Base-by-base conservation (phyloP, 2,329 filamentous ascomycete genomes). In the Sporothrix phasma region DNA sequence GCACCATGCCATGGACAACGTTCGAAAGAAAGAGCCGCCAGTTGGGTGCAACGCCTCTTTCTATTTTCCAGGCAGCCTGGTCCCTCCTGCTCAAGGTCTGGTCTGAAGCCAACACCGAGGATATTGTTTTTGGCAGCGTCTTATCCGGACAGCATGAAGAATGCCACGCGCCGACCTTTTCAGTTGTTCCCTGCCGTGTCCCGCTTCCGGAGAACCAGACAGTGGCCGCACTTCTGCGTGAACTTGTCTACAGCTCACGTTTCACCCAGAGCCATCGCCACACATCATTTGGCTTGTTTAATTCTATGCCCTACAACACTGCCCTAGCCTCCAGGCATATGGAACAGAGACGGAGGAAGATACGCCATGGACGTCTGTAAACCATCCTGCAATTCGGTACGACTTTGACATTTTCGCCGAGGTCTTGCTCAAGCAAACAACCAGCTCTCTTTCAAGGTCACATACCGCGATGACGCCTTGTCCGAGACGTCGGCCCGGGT, bases 31-130 rank as follows among this genome's bases (percentile, higher is more conserved):
- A 61, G 46, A 68, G 69, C 46, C 70, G 67, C 24, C 61, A 34
- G 3, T 63, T 75, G 19, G 70, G 69, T 2, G 69, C 69, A 0
- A 73, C 74, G 1, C 74, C 74, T 2, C 67, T 75, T 31, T 70
- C 74, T 0, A 69, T 74, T 4, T 68, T 76, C 8, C 75, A 76
- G 56, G 73, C 74, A 15, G 71, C 74, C 22, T 76, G 74, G 74
- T 70, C 70, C 2, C 69, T 72, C 6, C 66, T 76, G n/a, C 63
- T 76, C 0, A 61, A 71, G 3, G 62, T 70, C 26, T 75, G 74
- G 63, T 72, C 71, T 17, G 73, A 72, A 29, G 70, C 71, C 10
- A 69, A 71, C 19, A 73, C 73, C 6, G 70, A 70, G 15, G 74
- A 76, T 41, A 67, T 76, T 2, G 69, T 71, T 1, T 73, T 76